Evolutionary conservation across 2,329 filamentous ascomycete genomes (phyloP), one percentile per base, ranked within the genome.

Genomic region (Chaetomium sp.): DNA sequence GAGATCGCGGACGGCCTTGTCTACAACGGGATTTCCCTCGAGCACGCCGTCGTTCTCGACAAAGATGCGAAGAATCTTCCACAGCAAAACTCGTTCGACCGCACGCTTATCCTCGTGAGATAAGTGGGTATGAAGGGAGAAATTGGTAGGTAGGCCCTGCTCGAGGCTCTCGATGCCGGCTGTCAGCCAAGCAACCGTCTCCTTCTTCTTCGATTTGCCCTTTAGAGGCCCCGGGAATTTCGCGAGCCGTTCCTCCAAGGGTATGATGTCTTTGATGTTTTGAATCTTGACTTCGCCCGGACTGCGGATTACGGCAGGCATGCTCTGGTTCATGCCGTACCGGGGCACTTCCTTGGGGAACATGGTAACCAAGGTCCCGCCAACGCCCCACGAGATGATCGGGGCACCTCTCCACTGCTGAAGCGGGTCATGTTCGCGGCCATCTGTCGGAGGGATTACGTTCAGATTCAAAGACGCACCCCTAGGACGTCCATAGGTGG

Each of bases 131-230:
- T 77, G 79, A 64, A 83, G 82, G 19, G 78, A 79, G 35, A 78
- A 78, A 70, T 78, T 84, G 56, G 78, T 83, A 55, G 79, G 86
- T 59, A 79, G 74, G 61, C 78, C 82, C 71, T 82, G 85, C 74
- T 96, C 91, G 42, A 97, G 78, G 0, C 80, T 80, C 45, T 91
- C 88, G 63, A 98, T 94, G 60, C 89, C 92, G 65, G 84, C 81
- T 4, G 83, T 85, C 53, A 99, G 81, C 95, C 96, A 99, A 1
- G 86, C 78, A 51, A 93, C 71, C 0, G 92, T 85, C 62, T 99
- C 94, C 80, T 98, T 99, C 82, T 99, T 99, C 82, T 97, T 98
- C 1, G 89, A 87, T 74, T 97, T 98, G 49, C 88, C 85, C 76
- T 90, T 93, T 31, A 99, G 80, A 3, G 96, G 95, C 0, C 95